Conservation (phyloP, 495 filamentous ascomycete species). For the Clohesyomyces aquaticus region DNA sequence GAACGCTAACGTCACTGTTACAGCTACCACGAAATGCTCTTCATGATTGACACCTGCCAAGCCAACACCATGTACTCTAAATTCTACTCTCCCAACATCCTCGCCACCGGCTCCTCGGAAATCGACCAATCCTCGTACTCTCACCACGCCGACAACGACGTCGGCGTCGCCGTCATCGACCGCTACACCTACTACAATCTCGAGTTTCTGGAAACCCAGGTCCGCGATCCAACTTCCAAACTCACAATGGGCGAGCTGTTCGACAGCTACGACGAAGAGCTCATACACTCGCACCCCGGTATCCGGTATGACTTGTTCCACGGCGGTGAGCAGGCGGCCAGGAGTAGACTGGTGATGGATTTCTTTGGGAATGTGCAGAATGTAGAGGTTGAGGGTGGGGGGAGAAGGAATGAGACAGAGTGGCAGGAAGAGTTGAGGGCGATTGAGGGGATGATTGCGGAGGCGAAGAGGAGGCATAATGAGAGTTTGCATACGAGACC, state of each 20-base stretch:
- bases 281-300: slow-evolving; percentile 92
- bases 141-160: slow-evolving; percentile 96
- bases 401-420: slow-evolving; percentile 29
- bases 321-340: slow-evolving; percentile 71
- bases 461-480: slow-evolving; percentile 41
- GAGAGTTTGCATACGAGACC: slow-evolving; percentile 28
- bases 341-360: slow-evolving; percentile 81
- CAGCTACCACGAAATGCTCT: slow-evolving; percentile 89
- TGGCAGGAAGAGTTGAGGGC: slow-evolving; percentile 39
- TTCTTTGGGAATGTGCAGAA: slow-evolving; percentile 99
- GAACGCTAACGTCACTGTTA: background rate
- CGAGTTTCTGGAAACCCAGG: slow-evolving; percentile 91
- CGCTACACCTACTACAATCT: slow-evolving; percentile 98
- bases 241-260: slow-evolving; percentile 90
- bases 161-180: slow-evolving; percentile 97
- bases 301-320: slow-evolving; percentile 90
- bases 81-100: slow-evolving; percentile 95
- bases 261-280: slow-evolving; percentile 89
- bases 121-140: slow-evolving; percentile 94
- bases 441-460: slow-evolving; percentile 38
- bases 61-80: slow-evolving; percentile 99
- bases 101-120: slow-evolving; percentile 91
- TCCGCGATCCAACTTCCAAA: slow-evolving; percentile 79
- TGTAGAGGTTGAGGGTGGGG: slow-evolving; percentile 74
- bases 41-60: slow-evolving; percentile 99